Conservation (phyloP, 257 asterid species). For the Orobanche coerulescens region DNA sequence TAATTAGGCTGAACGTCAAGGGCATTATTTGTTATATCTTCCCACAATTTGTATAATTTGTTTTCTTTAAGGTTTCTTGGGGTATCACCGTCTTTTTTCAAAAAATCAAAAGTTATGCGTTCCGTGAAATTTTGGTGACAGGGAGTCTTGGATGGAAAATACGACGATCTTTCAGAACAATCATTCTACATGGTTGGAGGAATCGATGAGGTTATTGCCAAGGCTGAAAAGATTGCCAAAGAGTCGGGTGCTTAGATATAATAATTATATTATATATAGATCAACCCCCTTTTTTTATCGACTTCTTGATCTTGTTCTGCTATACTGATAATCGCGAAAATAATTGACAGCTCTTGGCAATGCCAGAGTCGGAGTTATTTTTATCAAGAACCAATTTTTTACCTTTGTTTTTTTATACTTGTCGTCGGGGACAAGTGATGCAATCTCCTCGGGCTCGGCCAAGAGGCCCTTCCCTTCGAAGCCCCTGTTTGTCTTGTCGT, state of each 20-base stretch:
- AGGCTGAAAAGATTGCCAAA: conserved; percentile 97
- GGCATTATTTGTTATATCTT: background rate
- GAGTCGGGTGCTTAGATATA: conserved; percentile 59
- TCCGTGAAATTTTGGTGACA: conserved; percentile 24
- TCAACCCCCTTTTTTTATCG: background rate
- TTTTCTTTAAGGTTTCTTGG: background rate
- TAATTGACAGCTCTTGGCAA: conserved; percentile 50
- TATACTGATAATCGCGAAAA: conserved; percentile 50
- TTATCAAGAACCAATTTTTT: conserved; percentile 27
- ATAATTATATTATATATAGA: background rate
- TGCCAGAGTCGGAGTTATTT: conserved; percentile 35
- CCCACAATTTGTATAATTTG: background rate
- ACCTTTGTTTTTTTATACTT: conserved; percentile 24
- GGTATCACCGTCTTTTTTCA: no score
- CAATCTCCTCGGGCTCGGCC: conserved; percentile 37
- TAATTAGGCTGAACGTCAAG: no score
- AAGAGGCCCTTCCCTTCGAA: conserved; percentile 27
- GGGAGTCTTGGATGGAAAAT: conserved; percentile 95
- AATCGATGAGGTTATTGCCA: conserved; percentile 85
- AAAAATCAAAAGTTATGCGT: background rate
- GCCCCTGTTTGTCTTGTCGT: conserved; percentile 33
- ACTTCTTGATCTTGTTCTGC: conserved; percentile 17
- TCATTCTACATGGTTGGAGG: conserved; percentile 99
- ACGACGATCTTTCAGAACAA: conserved; percentile 84
- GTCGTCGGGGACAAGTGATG: conserved; percentile 28